phyloP scores from a whole-genome alignment of 768 basidiomycete genomes.

The Lentinula edodes region DNA sequence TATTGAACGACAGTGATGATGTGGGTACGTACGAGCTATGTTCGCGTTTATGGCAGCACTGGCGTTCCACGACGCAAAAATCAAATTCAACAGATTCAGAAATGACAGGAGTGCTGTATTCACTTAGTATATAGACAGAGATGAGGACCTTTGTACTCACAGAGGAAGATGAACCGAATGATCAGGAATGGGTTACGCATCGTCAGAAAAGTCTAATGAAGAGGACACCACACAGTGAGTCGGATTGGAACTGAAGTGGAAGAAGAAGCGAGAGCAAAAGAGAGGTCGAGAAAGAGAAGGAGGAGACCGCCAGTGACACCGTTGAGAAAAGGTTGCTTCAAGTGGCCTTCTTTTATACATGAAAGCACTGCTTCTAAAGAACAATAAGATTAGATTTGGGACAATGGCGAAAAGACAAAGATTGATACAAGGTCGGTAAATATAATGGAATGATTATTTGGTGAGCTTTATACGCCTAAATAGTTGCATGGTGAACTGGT shows the following conservation, averaged over 20 bases:
- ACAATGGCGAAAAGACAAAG: neutral
- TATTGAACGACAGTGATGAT: neutral
- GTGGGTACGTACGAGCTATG: constrained; percentile 27
- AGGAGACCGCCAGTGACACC: constrained; percentile 2
- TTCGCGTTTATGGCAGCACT: constrained; percentile 27
- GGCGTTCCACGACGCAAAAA: constrained; percentile 58
- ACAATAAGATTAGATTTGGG: neutral
- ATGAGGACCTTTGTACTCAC: constrained; percentile 29
- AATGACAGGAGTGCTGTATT: constrained; percentile 40
- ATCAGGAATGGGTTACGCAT: constrained; percentile 53
- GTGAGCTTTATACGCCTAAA: neutral
- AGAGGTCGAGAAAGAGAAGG: neutral
- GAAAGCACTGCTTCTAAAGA: neutral
- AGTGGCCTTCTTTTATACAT: neutral
- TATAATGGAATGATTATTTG: neutral
- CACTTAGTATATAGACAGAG: neutral
- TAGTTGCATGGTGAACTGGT: no score
- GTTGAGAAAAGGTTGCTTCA: neutral
- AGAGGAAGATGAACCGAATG: constrained; percentile 50
- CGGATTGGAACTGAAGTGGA: neutral
- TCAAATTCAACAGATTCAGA: constrained; percentile 45
- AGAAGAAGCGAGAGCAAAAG: neutral
- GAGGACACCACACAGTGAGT: neutral
- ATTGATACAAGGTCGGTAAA: neutral
- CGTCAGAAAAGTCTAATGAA: constrained; percentile 1